A percentile compares a stretch with the other conserved stretches of the same genome.
Evolutionary conservation across 1,284 basidiomycete species (phyloP).

Genomic region (Ceratobasidium sp.): DNA sequence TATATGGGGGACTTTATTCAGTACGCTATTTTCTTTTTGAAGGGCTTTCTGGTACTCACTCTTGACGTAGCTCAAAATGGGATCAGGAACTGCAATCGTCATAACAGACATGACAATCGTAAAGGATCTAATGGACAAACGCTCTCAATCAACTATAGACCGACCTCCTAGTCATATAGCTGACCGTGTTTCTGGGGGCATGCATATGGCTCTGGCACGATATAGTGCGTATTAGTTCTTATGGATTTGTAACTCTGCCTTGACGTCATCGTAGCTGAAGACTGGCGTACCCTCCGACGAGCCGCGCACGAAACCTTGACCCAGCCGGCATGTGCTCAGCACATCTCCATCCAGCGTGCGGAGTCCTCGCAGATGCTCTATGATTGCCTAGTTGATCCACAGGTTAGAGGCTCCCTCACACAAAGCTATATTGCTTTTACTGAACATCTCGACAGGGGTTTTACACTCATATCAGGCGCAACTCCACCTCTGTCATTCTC

Average conservation of each 20-base stretch:
- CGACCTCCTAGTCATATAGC: conserved; percentile 48
- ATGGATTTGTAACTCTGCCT: neutral
- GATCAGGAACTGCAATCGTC: conserved; percentile 49
- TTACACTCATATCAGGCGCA: conserved; percentile 1
- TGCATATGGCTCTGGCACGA: conserved; percentile 48
- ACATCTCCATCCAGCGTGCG: conserved; percentile 51
- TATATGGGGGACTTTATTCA: conserved; percentile 51
- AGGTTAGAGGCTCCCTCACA: no score
- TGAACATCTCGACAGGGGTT: no score
- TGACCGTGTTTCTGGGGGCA: conserved; percentile 44
- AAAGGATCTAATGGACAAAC: conserved; percentile 51
- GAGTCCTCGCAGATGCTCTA: conserved; percentile 55
- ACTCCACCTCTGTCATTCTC: conserved; percentile 15
- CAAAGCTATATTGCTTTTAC: no score
- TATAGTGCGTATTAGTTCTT: conserved; percentile 47
- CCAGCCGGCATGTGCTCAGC: conserved; percentile 47
- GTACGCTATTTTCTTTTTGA: neutral
- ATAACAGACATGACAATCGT: conserved; percentile 49
- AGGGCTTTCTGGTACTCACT: neutral
- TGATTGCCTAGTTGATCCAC: conserved; percentile 50
- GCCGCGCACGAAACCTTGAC: conserved; percentile 52
- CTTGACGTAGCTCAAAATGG: conserved; percentile 48
- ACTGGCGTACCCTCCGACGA: conserved; percentile 53
- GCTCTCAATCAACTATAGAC: conserved; percentile 34
- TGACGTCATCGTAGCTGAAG: conserved; percentile 44